phyloP scores from a whole-genome alignment of 306 rosid genomes.

The Parietaria judaica region DNA sequence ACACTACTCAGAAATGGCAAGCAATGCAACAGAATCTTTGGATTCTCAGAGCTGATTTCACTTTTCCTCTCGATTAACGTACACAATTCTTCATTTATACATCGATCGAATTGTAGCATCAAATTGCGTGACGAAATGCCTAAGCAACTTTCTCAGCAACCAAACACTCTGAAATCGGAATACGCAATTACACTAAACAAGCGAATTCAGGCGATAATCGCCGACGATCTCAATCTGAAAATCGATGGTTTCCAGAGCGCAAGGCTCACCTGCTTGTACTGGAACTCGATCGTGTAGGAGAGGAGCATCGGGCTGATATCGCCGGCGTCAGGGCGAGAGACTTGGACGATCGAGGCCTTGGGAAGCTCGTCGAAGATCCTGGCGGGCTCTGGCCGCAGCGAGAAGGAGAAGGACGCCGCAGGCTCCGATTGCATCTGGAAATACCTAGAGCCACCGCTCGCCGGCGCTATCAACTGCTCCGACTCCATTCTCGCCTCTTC shows the following conservation, averaged over 20 bases:
- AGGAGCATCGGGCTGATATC: slow-evolving; percentile 94
- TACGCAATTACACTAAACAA: neutral
- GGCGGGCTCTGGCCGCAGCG: slow-evolving; percentile 41
- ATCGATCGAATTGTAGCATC: neutral
- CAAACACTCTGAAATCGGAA: slow-evolving; percentile 10
- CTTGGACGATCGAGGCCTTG: slow-evolving; percentile 60
- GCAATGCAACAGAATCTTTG: neutral
- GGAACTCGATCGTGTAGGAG: slow-evolving; percentile 75
- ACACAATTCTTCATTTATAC: neutral
- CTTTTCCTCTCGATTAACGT: neutral
- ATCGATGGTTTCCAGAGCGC: neutral
- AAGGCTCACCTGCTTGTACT: slow-evolving; percentile 63
- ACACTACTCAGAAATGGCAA: neutral
- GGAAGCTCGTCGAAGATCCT: slow-evolving; percentile 92
- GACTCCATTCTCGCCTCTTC: slow-evolving; percentile 41
- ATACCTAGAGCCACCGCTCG: slow-evolving; percentile 44
- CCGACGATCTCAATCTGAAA: neutral
- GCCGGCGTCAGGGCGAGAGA: slow-evolving; percentile 88
- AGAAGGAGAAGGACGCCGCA: slow-evolving; percentile 31
- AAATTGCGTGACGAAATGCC: slow-evolving; percentile 7
- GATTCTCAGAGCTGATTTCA: neutral
- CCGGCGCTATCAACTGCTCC: slow-evolving; percentile 54
- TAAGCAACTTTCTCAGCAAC: slow-evolving; percentile 11
- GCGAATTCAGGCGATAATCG: slow-evolving; percentile 2
- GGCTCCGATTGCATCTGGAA: slow-evolving; percentile 65